Percentiles rank a stretch among this genome's conserved stretches.
phyloP scores from a whole-genome alignment of 2,329 filamentous ascomycete species.

The Cladosporium sphaerospermum region DNA sequence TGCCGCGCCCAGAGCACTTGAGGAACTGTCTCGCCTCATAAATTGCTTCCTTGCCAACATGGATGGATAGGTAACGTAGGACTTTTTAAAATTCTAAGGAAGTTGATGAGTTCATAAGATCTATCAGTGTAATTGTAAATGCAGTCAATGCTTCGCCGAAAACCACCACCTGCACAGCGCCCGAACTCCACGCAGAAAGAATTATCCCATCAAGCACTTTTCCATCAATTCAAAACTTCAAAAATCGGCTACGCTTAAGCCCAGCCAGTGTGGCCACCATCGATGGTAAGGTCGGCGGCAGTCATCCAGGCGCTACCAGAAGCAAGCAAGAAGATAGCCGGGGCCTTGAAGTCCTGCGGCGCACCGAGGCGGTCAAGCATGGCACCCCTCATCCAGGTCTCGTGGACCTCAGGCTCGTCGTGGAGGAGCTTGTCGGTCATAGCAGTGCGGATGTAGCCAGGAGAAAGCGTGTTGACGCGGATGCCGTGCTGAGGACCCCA shows the following conservation, averaged over 20 bases:
- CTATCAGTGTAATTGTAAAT: no score
- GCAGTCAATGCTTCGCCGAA: no score
- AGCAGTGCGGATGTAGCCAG: conserved; percentile 32
- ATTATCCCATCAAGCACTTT: no score
- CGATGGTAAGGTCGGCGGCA: conserved; percentile 61
- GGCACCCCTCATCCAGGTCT: conserved; percentile 49
- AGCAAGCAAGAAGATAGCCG: conserved; percentile 61
- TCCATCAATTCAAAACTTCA: no score
- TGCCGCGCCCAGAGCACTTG: no score
- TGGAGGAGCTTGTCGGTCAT: conserved; percentile 31
- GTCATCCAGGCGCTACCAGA: conserved; percentile 67
- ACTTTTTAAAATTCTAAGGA: no score
- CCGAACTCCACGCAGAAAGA: no score
- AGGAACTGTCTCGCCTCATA: no score
- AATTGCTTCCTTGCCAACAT: no score
- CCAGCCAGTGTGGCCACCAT: conserved; percentile 54
- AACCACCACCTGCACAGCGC: no score
- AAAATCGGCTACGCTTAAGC: not conserved
- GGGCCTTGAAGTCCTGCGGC: conserved; percentile 56
- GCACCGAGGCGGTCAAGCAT: conserved; percentile 49
- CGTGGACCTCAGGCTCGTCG: conserved; percentile 45
- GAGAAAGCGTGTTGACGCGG: conserved; percentile 29
- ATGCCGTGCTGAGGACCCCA: conserved; percentile 36
- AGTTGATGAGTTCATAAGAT: no score
- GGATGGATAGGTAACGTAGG: no score